phyloP scores from a whole-genome alignment of 306 rosid genomes.

The Hippophae tibetana region DNA sequence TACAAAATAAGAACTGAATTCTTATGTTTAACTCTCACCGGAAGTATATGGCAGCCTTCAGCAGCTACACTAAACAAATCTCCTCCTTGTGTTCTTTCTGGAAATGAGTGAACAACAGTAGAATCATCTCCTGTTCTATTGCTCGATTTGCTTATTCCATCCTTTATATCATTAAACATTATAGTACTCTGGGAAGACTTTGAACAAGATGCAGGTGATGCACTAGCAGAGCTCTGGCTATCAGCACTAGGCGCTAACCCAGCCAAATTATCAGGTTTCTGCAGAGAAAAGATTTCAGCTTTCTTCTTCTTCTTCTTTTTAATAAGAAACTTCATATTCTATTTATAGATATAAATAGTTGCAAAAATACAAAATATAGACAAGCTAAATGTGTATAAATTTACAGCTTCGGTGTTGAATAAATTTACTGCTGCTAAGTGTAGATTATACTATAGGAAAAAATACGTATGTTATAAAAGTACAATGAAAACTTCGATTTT shows the following conservation, averaged over 20 bases:
- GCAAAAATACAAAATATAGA: too few species aligned
- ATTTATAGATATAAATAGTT: too few species aligned
- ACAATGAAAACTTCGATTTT: too few species aligned
- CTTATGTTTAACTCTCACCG: constrained; percentile 28
- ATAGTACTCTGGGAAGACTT: constrained; percentile 39
- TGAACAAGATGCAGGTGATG: constrained; percentile 54
- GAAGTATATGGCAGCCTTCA: constrained; percentile 46
- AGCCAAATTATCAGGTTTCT: constrained; percentile 59
- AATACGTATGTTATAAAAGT: too few species aligned
- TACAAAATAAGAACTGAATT: neutral
- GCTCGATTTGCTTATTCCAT: constrained; percentile 52
- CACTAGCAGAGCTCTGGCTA: constrained; percentile 48
- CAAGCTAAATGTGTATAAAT: too few species aligned
- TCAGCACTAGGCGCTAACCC: constrained; percentile 48
- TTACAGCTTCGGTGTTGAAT: too few species aligned
- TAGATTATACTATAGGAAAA: too few species aligned
- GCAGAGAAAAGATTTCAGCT: constrained; percentile 21
- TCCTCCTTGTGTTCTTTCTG: constrained; percentile 73
- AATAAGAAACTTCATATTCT: too few species aligned
- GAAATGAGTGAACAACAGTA: constrained; percentile 41
- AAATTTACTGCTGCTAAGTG: too few species aligned
- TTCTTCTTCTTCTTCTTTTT: neutral
- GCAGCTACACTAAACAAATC: constrained; percentile 57
- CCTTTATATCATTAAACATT: constrained; percentile 42
- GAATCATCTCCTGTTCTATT: constrained; percentile 50